These are phyloP conservation scores for Dactylellina cionopaga DNA, from an alignment of 2,329 filamentous ascomycete species.

Conservation along the genomic window DNA sequence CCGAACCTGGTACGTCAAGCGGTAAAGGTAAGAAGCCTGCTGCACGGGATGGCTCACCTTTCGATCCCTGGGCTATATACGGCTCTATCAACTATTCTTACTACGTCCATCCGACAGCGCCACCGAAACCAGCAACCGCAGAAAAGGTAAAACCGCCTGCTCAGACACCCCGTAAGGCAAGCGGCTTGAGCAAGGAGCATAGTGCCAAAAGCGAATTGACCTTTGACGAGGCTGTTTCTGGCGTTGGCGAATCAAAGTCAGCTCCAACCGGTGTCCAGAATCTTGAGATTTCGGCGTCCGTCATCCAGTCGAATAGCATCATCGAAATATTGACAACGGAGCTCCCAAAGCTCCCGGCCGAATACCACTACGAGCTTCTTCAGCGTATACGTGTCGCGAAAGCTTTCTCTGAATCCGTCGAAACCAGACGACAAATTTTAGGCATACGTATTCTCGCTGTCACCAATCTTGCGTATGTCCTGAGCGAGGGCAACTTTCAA, in stretches of 20 bases:
- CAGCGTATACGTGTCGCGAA: conserved; percentile 85
- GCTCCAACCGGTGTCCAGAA: conserved; percentile 67
- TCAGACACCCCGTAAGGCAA: conserved; percentile 54
- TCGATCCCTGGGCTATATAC: conserved; percentile 76
- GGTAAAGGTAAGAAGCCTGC: conserved; percentile 59
- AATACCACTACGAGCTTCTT: conserved; percentile 83
- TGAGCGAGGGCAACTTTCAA: conserved; percentile 81
- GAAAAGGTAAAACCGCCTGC: conserved; percentile 49
- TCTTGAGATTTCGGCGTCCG: conserved; percentile 72
- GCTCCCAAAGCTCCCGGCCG: conserved; percentile 74
- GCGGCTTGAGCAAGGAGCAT: conserved; percentile 55
- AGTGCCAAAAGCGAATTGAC: conserved; percentile 60
- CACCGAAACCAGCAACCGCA: conserved; percentile 58
- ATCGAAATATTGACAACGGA: conserved; percentile 69
- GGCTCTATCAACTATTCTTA: conserved; percentile 82
- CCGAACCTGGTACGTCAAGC: conserved; percentile 58
- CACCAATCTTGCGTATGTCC: conserved; percentile 89
- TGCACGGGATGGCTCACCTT: conserved; percentile 45
- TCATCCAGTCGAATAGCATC: conserved; percentile 66
- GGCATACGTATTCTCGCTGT: conserved; percentile 85
- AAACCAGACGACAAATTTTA: conserved; percentile 78
- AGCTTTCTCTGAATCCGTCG: conserved; percentile 73
- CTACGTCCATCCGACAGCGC: conserved; percentile 65
- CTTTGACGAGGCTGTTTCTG: conserved; percentile 61
- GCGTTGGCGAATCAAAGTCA: conserved; percentile 63